These are phyloP conservation scores for Endothia cerciana DNA, from an alignment of 2,329 filamentous ascomycete genomes.

Conservation along the genomic window DNA sequence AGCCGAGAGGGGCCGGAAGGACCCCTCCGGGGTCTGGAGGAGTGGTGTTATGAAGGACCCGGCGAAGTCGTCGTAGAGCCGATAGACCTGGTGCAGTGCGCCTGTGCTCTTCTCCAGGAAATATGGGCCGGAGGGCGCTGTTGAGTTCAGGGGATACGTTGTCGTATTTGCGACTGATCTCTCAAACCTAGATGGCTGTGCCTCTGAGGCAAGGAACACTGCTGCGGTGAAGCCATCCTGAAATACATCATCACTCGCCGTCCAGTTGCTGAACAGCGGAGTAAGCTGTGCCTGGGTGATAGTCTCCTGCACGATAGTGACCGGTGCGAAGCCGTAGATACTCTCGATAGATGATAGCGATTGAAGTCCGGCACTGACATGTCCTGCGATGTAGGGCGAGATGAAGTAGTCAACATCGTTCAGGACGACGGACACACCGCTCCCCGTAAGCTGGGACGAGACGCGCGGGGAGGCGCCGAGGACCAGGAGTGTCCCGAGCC, in stretches of 20 bases:
- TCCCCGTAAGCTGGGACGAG: conserved; percentile 34
- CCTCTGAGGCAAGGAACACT: conserved; percentile 31
- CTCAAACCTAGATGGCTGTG: not conserved
- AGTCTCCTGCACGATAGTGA: conserved; percentile 39
- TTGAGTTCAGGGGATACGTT: not conserved
- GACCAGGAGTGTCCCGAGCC: not conserved
- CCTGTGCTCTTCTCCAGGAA: conserved; percentile 41
- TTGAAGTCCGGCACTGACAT: conserved; percentile 29
- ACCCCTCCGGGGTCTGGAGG: conserved; percentile 37
- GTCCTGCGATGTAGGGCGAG: conserved; percentile 40
- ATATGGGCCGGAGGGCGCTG: conserved; percentile 38
- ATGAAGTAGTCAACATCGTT: conserved; percentile 40
- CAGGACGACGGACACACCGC: conserved; percentile 39
- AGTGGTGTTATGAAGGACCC: conserved; percentile 39
- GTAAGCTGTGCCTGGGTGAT: conserved; percentile 32
- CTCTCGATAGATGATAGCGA: conserved; percentile 31
- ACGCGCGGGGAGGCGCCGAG: not conserved
- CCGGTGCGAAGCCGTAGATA: conserved; percentile 40
- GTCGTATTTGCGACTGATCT: not conserved
- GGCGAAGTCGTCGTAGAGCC: conserved; percentile 42
- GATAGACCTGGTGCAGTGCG: conserved; percentile 40
- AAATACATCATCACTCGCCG: conserved; percentile 36
- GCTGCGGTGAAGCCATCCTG: conserved; percentile 33
- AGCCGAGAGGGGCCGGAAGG: conserved; percentile 41
- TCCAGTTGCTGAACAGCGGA: conserved; percentile 39